Percentiles rank a stretch among this genome's conserved stretches.
Conservation (phyloP, 768 basidiomycete species). For the Rhodosporidiobolus sp. region DNA sequence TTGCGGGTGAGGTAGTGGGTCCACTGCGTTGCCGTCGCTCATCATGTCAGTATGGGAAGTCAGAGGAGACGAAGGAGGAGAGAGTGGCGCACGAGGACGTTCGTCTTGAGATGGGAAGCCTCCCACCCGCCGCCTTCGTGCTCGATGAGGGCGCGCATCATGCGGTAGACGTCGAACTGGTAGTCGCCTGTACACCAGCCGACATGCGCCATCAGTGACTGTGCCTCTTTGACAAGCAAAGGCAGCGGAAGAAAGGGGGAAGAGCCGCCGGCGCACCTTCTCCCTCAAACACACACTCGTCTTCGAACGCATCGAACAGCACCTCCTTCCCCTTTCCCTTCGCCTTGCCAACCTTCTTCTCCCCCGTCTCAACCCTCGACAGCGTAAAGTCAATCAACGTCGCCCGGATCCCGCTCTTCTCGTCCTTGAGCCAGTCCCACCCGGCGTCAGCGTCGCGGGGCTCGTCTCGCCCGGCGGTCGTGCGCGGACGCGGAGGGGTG, state of each 20-base stretch:
- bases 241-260: not conserved
- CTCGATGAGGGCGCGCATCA: constrained; percentile 67
- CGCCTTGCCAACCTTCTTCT: constrained; percentile 52
- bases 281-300: constrained; percentile 86
- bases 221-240: not conserved
- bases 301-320: constrained; percentile 63
- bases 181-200: constrained; percentile 62
- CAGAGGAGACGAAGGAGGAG: not conserved
- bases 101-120: constrained; percentile 73
- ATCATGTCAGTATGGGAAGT: not conserved
- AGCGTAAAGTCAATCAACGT: constrained; percentile 94
- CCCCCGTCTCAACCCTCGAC: constrained; percentile 69
- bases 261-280: constrained; percentile 59
- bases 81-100: constrained; percentile 71
- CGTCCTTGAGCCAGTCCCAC: not conserved
- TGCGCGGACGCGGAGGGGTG: not conserved
- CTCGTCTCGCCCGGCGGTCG: not conserved
- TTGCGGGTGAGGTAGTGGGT: constrained; percentile 76
- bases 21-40: constrained; percentile 61
- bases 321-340: constrained; percentile 55
- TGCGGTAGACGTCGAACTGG: constrained; percentile 91
- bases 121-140: constrained; percentile 60
- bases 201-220: not conserved
- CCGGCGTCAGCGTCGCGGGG: not conserved
- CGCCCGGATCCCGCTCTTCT: constrained; percentile 63